phyloP scores from a whole-genome alignment of 2,329 filamentous ascomycete genomes.

The Diaporthe humulicola region DNA sequence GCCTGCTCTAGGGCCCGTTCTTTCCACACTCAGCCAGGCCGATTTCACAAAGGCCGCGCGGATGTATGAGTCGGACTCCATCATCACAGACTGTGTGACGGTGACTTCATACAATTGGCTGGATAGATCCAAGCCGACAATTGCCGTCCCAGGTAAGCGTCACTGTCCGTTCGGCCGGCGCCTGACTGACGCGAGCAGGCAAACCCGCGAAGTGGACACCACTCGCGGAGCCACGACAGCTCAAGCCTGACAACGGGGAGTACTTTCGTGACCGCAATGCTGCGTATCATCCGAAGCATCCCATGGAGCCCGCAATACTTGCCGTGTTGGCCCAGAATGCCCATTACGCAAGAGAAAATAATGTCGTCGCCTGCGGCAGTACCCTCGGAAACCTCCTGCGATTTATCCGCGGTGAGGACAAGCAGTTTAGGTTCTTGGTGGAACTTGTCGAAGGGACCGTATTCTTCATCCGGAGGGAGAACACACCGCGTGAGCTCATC shows the following conservation, averaged over 20 bases:
- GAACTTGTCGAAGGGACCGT: constrained; percentile 68
- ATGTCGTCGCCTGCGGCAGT: constrained; percentile 72
- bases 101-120: constrained; percentile 56
- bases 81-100: constrained; percentile 43
- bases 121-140: constrained; percentile 43
- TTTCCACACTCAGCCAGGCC: constrained; percentile 35
- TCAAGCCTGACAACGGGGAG: constrained; percentile 59
- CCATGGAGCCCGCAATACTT: constrained; percentile 62
- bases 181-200: constrained; percentile 51
- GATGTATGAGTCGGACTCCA: constrained; percentile 38
- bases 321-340: constrained; percentile 53
- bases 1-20: constrained; percentile 43
- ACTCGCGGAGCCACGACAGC: constrained; percentile 46
- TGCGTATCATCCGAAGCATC: constrained; percentile 61
- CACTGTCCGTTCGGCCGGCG: background rate
- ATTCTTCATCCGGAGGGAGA: constrained; percentile 74
- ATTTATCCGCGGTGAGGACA: constrained; percentile 61
- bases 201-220: constrained; percentile 65
- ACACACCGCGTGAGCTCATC: constrained; percentile 69
- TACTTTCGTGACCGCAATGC: constrained; percentile 70
- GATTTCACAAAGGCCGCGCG: constrained; percentile 41
- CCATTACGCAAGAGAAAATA: constrained; percentile 54
- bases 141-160: constrained; percentile 51
- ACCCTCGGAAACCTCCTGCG: constrained; percentile 73
- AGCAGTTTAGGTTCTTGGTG: constrained; percentile 70